Base-by-base conservation (phyloP, 2,329 filamentous ascomycete genomes). In the Polytolypa hystricis region DNA sequence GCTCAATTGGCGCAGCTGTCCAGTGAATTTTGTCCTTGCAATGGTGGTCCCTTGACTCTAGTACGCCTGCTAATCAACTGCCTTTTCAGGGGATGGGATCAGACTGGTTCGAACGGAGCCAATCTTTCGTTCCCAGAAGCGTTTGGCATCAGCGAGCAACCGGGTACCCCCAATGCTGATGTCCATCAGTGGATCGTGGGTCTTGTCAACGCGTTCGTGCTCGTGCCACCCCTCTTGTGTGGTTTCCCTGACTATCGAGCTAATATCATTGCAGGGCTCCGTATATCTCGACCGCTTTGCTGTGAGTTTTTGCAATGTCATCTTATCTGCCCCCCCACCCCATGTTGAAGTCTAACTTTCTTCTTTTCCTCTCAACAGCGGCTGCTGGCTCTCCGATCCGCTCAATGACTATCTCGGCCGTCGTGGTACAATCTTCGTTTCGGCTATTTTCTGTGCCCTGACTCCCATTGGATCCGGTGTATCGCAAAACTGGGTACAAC, bases 361-460 rank as follows among this genome's bases (percentile, higher is more conserved):
- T n/a, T n/a, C n/a, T n/a, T n/a, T n/a, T n/a, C 14, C n/a, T n/a
- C 14, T 12, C 15, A 17, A 14, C 32, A 68, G 65, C 46, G 75
- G 76, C 4, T 78, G 74, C 52, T 81, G 77, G 78, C 57, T 79
- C 10, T 78, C 77, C 1, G 79, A 83, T 42, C 75, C 76, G 1
- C 47, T 74, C 9, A 81, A 81, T 47, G 58, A 71, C 27, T 58
- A 58, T 8, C 46, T 76, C 18, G 77, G 75, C 25, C 74, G 77
- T 26, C 71, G 76, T 35, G 74, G 76, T 8, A 71, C 73, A 30
- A 81, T 81, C 42, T 81, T 80, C 50, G 53, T 78, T 30, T 69
- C 70, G 5, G 74, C 71, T 9, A 58, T 78, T 46, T 77, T 81
- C 52, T 79, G 73, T 51, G 62, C 84, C 19, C 69, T 81, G 52